phyloP scores from a whole-genome alignment of 78 protist species.

The Dictyostelium purpureum region DNA sequence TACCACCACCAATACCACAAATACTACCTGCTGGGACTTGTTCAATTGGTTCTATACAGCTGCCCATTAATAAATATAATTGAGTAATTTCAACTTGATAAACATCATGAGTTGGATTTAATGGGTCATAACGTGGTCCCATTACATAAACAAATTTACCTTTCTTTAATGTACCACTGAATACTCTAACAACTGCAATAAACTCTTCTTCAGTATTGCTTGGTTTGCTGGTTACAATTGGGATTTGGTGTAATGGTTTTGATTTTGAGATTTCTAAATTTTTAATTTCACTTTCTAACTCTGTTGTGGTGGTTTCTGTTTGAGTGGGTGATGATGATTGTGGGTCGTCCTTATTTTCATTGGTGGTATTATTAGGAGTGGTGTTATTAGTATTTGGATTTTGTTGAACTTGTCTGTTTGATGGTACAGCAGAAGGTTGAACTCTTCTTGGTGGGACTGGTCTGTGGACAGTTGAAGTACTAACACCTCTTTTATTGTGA shows the following conservation, averaged over 20 bases:
- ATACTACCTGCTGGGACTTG: slow-evolving; percentile 92
- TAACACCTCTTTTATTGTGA: slow-evolving; percentile 26
- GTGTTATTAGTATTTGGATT: not conserved
- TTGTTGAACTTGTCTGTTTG: not conserved
- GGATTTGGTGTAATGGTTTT: not conserved
- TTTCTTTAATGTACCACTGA: slow-evolving; percentile 85
- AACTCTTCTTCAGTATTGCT: slow-evolving; percentile 65
- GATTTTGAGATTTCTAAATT: no score
- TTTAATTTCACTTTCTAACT: no score
- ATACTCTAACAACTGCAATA: slow-evolving; percentile 92
- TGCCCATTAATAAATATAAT: slow-evolving; percentile 95
- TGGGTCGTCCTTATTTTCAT: not conserved
- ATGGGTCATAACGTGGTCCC: slow-evolving; percentile 82
- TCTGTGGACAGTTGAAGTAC: slow-evolving; percentile 17
- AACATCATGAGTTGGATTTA: slow-evolving; percentile 64
- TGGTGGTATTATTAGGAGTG: not conserved
- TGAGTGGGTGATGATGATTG: not conserved
- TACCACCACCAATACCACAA: slow-evolving; percentile 95
- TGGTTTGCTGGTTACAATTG: not conserved
- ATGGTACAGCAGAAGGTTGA: slow-evolving; percentile 72
- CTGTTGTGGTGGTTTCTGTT: not conserved
- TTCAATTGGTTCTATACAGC: slow-evolving; percentile 82
- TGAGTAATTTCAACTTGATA: slow-evolving; percentile 35
- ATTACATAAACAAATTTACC: slow-evolving; percentile 81
- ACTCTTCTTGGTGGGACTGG: slow-evolving; percentile 78